Conservation (phyloP, 768 basidiomycete genomes). For the Phanerochaete sordida region DNA sequence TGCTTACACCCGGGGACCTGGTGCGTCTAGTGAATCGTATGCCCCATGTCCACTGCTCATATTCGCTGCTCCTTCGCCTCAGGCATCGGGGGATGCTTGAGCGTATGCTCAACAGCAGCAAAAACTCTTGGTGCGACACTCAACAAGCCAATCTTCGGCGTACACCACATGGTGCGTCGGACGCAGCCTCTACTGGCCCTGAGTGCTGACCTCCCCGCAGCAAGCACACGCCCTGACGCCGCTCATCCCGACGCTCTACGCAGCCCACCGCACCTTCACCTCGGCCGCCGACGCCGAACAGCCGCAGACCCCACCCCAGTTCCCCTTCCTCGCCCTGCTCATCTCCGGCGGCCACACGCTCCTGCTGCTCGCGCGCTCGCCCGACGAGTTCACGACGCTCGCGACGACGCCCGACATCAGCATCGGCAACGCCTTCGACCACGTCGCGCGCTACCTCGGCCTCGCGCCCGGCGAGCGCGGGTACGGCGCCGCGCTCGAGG, state of each 20-base stretch:
- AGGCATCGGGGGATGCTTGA: conserved; percentile 74
- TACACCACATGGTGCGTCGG: conserved; percentile 84
- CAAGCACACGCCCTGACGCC: conserved; percentile 93
- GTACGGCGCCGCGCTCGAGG: conserved; percentile 80
- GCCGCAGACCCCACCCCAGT: conserved; percentile 68
- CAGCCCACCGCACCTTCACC: conserved; percentile 23
- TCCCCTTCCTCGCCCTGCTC: conserved; percentile 86
- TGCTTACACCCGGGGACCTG: conserved; percentile 89
- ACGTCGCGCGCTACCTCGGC: conserved; percentile 66
- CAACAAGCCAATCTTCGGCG: conserved; percentile 77
- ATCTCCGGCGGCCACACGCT: conserved; percentile 95
- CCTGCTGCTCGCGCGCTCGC: conserved; percentile 67
- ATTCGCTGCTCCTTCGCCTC: background rate
- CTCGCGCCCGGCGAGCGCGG: conserved; percentile 63
- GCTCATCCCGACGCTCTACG: conserved; percentile 52
- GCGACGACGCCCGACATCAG: conserved; percentile 73
- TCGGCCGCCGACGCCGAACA: conserved; percentile 93
- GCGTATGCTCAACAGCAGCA: conserved; percentile 73
- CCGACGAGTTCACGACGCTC: conserved; percentile 58
- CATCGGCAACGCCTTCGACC: conserved; percentile 82
- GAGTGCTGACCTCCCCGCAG: conserved; percentile 33
- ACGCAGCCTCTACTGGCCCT: background rate
- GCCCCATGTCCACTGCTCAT: background rate
- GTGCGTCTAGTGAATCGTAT: conserved; percentile 6
- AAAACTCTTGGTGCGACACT: conserved; percentile 75